These are phyloP conservation scores for Erythrophleum fordii DNA, from an alignment of 306 rosid genomes.

Conservation along the genomic window DNA sequence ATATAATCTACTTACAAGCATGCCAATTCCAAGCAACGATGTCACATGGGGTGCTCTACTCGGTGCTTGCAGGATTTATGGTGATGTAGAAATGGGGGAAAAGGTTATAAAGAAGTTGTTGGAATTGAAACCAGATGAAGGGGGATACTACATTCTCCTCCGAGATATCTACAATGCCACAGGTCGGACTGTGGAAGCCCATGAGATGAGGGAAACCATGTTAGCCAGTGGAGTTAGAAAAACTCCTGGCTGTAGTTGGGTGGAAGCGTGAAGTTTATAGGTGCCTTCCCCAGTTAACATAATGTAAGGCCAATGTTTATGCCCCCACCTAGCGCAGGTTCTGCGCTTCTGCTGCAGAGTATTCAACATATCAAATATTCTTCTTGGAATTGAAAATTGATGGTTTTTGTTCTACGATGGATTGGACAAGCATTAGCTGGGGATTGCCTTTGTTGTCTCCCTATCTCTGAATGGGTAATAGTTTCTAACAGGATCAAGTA, in stretches of 20 bases:
- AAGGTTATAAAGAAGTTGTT: constrained; percentile 49
- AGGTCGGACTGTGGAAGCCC: constrained; percentile 53
- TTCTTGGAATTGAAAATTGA: no score
- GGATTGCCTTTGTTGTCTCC: no score
- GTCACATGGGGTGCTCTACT: constrained; percentile 66
- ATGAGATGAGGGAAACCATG: constrained; percentile 55
- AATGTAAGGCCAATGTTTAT: no score
- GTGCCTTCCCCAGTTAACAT: not conserved
- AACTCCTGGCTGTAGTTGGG: constrained; percentile 60
- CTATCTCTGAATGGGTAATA: no score
- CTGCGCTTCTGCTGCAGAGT: not conserved
- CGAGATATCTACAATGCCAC: constrained; percentile 64
- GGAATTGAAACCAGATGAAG: constrained; percentile 67
- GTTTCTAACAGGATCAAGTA: no score
- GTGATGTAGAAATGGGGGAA: constrained; percentile 60
- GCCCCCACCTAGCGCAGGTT: no score
- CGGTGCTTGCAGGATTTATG: constrained; percentile 59
- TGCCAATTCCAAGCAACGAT: constrained; percentile 54
- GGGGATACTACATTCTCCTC: constrained; percentile 62
- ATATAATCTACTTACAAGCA: constrained; percentile 45
- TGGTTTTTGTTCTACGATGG: no score
- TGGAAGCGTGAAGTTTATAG: constrained; percentile 39
- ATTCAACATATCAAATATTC: no score
- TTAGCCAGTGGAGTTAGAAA: constrained; percentile 53
- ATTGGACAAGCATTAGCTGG: no score